Percentiles rank a stretch among this genome's conserved stretches.
phyloP scores from a whole-genome alignment of 2,329 filamentous ascomycete species.

The Chrysoporthe deuterocubensis region DNA sequence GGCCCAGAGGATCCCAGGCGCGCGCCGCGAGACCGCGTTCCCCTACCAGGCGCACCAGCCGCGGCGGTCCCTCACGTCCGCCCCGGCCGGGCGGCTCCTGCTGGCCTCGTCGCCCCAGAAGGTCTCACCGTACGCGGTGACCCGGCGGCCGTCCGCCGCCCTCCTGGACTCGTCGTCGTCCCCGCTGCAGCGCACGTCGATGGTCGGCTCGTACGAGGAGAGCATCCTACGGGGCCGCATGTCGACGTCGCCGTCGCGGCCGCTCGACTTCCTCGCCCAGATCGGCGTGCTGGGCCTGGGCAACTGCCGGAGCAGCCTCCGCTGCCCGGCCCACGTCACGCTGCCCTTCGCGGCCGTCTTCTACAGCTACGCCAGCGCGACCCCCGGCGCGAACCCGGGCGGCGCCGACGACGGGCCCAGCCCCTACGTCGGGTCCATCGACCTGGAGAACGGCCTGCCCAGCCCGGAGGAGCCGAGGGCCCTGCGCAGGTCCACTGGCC shows the following conservation, averaged over 20 bases:
- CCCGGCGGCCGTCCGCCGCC: conserved; percentile 68
- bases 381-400: conserved; percentile 43
- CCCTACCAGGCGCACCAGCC: conserved; percentile 81
- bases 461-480: conserved; percentile 54
- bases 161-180: conserved; percentile 72
- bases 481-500: conserved; percentile 47
- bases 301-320: conserved; percentile 82
- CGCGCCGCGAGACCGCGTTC: conserved; percentile 62
- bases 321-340: conserved; percentile 87
- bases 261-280: conserved; percentile 89
- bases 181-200: conserved; percentile 84
- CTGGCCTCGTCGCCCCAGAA: conserved; percentile 53
- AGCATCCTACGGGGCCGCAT: conserved; percentile 93
- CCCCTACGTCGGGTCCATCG: conserved; percentile 92
- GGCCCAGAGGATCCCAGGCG: conserved; percentile 41
- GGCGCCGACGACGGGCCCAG: conserved; percentile 82
- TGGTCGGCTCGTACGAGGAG: conserved; percentile 98
- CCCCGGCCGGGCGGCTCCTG: conserved; percentile 48
- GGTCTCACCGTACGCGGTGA: conserved; percentile 42
- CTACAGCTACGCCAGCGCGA: conserved; percentile 82
- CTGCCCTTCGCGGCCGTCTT: conserved; percentile 94
- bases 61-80: conserved; percentile 72
- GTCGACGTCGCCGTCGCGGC: conserved; percentile 93
- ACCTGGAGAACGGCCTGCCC: conserved; percentile 79
- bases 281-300: conserved; percentile 91